Conservation (phyloP, 108 stramenopile genomes). For the Schizochytrium sp. region DNA sequence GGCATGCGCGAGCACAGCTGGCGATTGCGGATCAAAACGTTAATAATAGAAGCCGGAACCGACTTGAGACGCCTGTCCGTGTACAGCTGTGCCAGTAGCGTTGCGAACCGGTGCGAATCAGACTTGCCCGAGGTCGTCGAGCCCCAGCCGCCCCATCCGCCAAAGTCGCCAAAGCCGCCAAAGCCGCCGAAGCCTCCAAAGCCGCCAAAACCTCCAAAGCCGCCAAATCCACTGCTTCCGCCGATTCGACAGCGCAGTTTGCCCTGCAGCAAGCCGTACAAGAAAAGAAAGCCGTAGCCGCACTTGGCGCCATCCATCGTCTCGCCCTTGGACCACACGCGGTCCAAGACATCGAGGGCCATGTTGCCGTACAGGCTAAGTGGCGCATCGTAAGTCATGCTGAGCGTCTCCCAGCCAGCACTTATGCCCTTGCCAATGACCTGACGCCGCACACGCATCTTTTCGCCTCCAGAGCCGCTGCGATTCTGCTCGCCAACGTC, state of each 20-base stretch:
- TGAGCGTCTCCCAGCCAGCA: constrained; percentile 20
- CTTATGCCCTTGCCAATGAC: constrained; percentile 4
- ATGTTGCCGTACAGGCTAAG: not conserved
- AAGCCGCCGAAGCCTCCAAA: not conserved
- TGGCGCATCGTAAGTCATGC: constrained; percentile 15
- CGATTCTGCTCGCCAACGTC: not conserved
- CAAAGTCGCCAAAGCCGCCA: not conserved
- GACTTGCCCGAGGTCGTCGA: not conserved
- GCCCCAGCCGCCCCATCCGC: constrained; percentile 17
- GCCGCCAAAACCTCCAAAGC: not conserved
- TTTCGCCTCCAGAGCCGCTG: constrained; percentile 8
- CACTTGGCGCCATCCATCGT: constrained; percentile 7
- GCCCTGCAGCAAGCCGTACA: constrained; percentile 25
- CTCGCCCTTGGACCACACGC: constrained; percentile 14
- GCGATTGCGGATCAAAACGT: constrained; percentile 24
- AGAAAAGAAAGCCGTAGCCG: constrained; percentile 26
- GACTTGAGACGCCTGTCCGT: constrained; percentile 26
- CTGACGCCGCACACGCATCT: constrained; percentile 21
- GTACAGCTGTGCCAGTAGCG: constrained; percentile 23
- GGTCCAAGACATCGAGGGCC: constrained; percentile 1
- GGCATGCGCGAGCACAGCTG: constrained; percentile 29
- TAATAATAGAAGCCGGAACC: constrained; percentile 25
- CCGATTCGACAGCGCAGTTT: not conserved
- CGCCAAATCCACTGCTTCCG: not conserved
- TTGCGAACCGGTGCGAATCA: constrained; percentile 29